phyloP scores from a whole-genome alignment of 176 grass and related monocot species.

The Carex scoparia region DNA sequence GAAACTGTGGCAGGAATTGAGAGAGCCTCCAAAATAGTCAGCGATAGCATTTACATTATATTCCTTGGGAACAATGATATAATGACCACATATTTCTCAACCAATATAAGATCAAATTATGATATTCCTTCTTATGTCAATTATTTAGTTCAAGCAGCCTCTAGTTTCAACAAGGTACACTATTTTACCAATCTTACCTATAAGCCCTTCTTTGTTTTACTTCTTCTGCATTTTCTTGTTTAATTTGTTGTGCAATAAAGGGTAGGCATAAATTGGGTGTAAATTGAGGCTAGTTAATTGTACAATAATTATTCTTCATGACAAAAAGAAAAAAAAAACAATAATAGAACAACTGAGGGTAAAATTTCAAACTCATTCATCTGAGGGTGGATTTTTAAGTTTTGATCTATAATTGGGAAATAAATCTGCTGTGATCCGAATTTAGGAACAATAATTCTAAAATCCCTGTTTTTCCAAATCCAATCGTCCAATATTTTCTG shows the following conservation, averaged over 20 bases:
- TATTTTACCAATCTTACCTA: neutral
- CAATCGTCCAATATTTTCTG: no score
- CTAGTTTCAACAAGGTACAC: slow-evolving; percentile 24
- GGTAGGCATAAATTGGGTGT: neutral
- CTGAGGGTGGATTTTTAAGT: neutral
- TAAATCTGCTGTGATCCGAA: no score
- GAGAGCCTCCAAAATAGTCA: slow-evolving; percentile 17
- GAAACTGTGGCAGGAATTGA: neutral
- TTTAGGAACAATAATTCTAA: no score
- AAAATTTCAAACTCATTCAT: neutral
- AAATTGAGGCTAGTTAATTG: neutral
- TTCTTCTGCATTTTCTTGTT: neutral
- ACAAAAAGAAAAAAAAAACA: neutral
- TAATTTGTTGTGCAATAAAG: neutral
- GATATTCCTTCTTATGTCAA: slow-evolving; percentile 17
- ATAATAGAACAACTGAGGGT: no score
- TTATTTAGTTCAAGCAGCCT: slow-evolving; percentile 12
- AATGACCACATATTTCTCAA: slow-evolving; percentile 19
- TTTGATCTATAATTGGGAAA: neutral
- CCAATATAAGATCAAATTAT: slow-evolving; percentile 22
- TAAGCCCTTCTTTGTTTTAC: neutral
- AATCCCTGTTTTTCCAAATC: no score
- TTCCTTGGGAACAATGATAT: slow-evolving; percentile 18
- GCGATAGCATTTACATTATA: slow-evolving; percentile 17
- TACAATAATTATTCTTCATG: neutral